Conservation (phyloP, 192 early-diverging fungal genomes). For the Mortierella antarctica region DNA sequence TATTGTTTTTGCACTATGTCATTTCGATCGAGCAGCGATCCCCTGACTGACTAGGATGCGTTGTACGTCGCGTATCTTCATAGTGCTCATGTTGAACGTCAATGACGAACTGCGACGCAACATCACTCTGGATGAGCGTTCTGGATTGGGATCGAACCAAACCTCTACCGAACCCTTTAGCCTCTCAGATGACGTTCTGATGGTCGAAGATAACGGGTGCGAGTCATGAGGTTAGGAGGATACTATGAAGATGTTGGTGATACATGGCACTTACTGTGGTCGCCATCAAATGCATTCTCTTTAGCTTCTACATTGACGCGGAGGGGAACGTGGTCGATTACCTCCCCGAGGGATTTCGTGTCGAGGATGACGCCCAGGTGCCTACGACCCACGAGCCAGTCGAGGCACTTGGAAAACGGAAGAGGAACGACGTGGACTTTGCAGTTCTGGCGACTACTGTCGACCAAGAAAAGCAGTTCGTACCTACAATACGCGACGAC, state of each 20-base stretch:
- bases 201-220: conserved; percentile 29
- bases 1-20: not conserved
- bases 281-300: too few species aligned
- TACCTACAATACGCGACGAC: not conserved
- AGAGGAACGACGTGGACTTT: not conserved
- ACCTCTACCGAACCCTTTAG: not conserved
- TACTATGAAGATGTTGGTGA: not conserved
- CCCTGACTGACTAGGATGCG: not conserved
- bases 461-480: not conserved
- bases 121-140: conserved; percentile 30
- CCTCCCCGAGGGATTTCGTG: conserved; percentile 7
- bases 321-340: conserved; percentile 33
- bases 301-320: conserved; percentile 32
- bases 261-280: too few species aligned
- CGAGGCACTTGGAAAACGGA: conserved; percentile 7
- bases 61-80: not conserved
- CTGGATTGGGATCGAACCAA: not conserved
- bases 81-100: not conserved
- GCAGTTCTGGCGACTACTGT: too few species aligned
- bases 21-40: not conserved
- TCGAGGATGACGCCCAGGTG: not conserved
- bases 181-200: conserved; percentile 16
- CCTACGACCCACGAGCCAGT: not conserved
- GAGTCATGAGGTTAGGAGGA: not conserved
- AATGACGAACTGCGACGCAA: conserved; percentile 13